These are phyloP conservation scores for Plantago ovata DNA, from an alignment of 257 asterid genomes.

Conservation along the genomic window DNA sequence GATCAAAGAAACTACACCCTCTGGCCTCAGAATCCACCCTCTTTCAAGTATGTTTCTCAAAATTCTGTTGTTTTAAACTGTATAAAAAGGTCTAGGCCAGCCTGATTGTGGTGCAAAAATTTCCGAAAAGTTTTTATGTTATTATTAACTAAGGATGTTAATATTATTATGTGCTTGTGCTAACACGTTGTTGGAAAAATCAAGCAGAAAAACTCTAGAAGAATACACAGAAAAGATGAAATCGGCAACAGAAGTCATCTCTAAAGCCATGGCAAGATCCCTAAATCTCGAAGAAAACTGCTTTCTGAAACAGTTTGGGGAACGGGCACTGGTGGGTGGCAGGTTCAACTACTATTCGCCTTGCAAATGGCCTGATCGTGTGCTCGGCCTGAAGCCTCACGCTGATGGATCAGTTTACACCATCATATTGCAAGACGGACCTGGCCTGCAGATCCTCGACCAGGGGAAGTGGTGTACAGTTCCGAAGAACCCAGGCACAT, in stretches of 20 bases:
- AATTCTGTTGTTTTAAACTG: no score
- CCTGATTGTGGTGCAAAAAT: no score
- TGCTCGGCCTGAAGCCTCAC: constrained; percentile 53
- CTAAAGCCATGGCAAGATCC: constrained; percentile 49
- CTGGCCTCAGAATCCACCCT: constrained; percentile 42
- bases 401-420: constrained; percentile 49
- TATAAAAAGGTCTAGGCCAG: no score
- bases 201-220: constrained; percentile 32
- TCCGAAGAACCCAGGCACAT: constrained; percentile 32
- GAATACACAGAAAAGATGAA: constrained; percentile 34
- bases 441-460: constrained; percentile 39
- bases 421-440: constrained; percentile 42
- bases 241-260: constrained; percentile 24
- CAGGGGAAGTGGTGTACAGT: constrained; percentile 41
- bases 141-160: neutral
- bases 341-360: constrained; percentile 45
- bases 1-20: constrained; percentile 37
- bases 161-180: neutral
- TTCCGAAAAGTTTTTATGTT: no score
- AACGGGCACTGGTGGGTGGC: constrained; percentile 24
- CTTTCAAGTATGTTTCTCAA: constrained; percentile 35
- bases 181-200: constrained; percentile 6
- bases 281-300: constrained; percentile 37
- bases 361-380: constrained; percentile 41
- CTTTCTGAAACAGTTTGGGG: constrained; percentile 46